Conservation (phyloP, 805 yeast species). For the Wickerhamiella musiphila region DNA sequence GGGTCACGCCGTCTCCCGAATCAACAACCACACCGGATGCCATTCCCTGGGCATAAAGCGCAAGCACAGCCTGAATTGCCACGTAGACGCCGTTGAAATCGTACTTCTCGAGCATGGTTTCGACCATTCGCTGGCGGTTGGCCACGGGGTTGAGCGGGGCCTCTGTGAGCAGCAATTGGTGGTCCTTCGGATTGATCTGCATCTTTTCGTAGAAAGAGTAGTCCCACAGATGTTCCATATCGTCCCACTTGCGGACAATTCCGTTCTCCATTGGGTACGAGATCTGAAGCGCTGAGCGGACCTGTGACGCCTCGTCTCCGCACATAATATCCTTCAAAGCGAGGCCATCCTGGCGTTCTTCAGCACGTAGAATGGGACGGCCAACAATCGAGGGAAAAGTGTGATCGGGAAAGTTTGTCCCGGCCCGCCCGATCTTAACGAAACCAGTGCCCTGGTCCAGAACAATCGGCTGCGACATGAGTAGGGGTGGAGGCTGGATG, state of each 20-base stretch:
- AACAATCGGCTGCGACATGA: constrained; percentile 28
- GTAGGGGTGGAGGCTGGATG: too few species aligned
- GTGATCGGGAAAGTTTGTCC: constrained; percentile 90
- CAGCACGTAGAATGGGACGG: constrained; percentile 91
- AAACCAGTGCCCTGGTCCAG: constrained; percentile 99
- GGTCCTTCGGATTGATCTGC: constrained; percentile 55
- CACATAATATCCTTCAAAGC: constrained; percentile 95
- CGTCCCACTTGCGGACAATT: constrained; percentile 93
- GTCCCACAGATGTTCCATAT: constrained; percentile 97
- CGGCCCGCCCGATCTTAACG: constrained; percentile 92
- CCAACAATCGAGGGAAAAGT: constrained; percentile 97
- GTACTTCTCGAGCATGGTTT: constrained; percentile 82
- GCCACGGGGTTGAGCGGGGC: constrained; percentile 95
- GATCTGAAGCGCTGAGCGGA: constrained; percentile 74
- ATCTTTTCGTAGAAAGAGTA: constrained; percentile 86
- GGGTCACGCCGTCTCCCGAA: constrained; percentile 98
- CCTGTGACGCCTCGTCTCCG: constrained; percentile 87
- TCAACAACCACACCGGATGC: constrained; percentile 96
- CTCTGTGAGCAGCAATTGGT: constrained; percentile 78
- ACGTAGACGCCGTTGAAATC: constrained; percentile 86
- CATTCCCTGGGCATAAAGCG: constrained; percentile 90
- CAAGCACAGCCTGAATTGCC: constrained; percentile 95
- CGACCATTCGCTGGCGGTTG: constrained; percentile 82
- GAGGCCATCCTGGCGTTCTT: constrained; percentile 61
- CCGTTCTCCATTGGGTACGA: constrained; percentile 99